Evolutionary conservation across 2,329 filamentous ascomycete species (phyloP), one percentile per base, ranked within the genome.

Genomic region (Knufia petricola): DNA sequence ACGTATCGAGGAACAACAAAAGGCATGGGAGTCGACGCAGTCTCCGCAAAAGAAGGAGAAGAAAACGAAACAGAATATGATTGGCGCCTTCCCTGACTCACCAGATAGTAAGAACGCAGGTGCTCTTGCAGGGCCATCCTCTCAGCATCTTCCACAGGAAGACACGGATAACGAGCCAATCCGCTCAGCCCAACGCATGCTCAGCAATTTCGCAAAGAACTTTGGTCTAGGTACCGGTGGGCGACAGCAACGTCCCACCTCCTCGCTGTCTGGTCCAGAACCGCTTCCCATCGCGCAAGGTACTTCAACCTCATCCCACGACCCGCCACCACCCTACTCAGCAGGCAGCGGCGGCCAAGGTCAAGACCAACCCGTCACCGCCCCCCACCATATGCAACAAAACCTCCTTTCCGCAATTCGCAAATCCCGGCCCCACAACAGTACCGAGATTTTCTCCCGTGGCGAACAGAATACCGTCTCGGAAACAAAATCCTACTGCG

Each of bases 401-500:
- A 69, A 70, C 58, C 74, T 95, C 3, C 72, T 85, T 37, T 85
- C 82, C 49, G 88, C 89, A 2, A 82, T 95, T 61, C 77, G 84
- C 56, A 79, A 87, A 6, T 87, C 85, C 19, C 79, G 87, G 31
- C 74, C 87, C 1, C 82, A 89, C 64, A 83, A 85, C 54, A 87
- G 85, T 1, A 75, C 79, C 13, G 70, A 72, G 9, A 67, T 95
- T n/a, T 90, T 86, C 66, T 80, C 78, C 2, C 78, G 79, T 19
- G 87, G 87, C 0, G 70, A 78, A 46, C 82, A 84, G 30, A 82
- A 79, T 52, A 70, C 82, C 44, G 81, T 95, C 56, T 84, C 84
- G 61, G 88, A 95, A 64, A 84, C 87, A 57, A 78, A 82, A 32
- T 84, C 85, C 0, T 95, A 95, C 67, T 95, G 89, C 64, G 89